A percentile compares a stretch with the other conserved stretches of the same genome.
Conservation (phyloP, 495 filamentous ascomycete genomes). For the Emericellopsis terricola region DNA sequence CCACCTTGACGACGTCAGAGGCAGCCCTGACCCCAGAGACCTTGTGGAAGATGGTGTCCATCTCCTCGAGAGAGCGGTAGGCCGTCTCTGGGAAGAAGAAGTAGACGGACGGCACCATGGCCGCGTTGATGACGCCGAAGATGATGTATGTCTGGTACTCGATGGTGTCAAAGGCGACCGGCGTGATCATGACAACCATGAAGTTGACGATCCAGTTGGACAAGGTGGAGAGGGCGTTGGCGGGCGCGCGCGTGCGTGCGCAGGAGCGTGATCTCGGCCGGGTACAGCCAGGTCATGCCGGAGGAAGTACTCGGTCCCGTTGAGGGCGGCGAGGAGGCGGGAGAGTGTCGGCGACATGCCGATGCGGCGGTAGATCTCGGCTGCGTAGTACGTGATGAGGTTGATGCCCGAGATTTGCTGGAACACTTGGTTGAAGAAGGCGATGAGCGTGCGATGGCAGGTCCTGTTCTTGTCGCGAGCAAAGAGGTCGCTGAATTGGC, state of each 20-base stretch:
- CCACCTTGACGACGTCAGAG: conserved; percentile 42
- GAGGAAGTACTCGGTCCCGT: conserved; percentile 58
- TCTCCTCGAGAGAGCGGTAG: conserved; percentile 30
- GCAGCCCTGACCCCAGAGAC: conserved; percentile 23
- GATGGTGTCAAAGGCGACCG: conserved; percentile 48
- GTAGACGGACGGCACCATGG: conserved; percentile 47
- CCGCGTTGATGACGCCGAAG: conserved; percentile 60
- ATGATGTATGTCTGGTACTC: conserved; percentile 59
- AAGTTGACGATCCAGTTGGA: conserved; percentile 14
- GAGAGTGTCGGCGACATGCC: conserved; percentile 29
- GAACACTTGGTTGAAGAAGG: conserved; percentile 63
- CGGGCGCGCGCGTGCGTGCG: conserved; percentile 52
- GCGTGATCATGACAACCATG: conserved; percentile 48
- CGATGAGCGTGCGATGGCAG: conserved; percentile 53
- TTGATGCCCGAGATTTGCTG: conserved; percentile 66
- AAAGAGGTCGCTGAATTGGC: conserved; percentile 49
- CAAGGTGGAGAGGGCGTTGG: conserved; percentile 53
- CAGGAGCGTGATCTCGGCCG: conserved; percentile 55
- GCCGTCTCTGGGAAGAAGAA: conserved; percentile 43
- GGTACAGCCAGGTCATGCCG: conserved; percentile 55
- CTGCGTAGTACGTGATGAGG: conserved; percentile 55
- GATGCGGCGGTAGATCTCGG: conserved; percentile 45
- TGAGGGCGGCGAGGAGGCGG: conserved; percentile 51
- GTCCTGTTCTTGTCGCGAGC: conserved; percentile 53
- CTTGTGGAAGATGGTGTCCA: conserved; percentile 48